A percentile compares a stretch with the other conserved stretches of the same genome.
Evolutionary conservation across 2,329 filamentous ascomycete species (phyloP).

Genomic region (Pseudogymnoascus sp.): DNA sequence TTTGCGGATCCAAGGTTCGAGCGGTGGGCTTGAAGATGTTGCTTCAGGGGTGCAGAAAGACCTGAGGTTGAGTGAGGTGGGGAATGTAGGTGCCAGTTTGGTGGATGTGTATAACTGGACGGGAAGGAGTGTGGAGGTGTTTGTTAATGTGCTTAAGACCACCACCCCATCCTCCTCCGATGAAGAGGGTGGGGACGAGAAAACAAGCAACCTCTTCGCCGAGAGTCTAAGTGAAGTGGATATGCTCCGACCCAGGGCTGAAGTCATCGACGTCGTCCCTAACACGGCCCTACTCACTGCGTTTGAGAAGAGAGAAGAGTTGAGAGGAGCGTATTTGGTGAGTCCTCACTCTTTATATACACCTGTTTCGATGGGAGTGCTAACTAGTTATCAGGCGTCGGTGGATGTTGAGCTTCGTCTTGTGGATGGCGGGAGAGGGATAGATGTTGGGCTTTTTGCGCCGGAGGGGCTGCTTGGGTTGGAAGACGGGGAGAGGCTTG

Average conservation of each 20-base stretch:
- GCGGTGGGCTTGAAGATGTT: slow-evolving; percentile 35
- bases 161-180: not conserved
- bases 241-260: not conserved
- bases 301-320: not conserved
- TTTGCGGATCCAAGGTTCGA: slow-evolving; percentile 43
- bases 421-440: slow-evolving; percentile 11
- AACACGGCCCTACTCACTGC: not conserved
- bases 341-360: not conserved
- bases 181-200: not conserved
- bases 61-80: slow-evolving; percentile 47
- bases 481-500: slow-evolving; percentile 18
- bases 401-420: slow-evolving; percentile 28
- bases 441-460: slow-evolving; percentile 28
- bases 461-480: slow-evolving; percentile 20
- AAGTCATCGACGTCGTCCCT: not conserved
- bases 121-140: slow-evolving; percentile 59
- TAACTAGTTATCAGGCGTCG: slow-evolving; percentile 20
- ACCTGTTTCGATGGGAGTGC: slow-evolving; percentile 11
- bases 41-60: slow-evolving; percentile 62
- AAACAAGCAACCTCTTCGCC: not conserved
- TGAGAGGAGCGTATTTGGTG: slow-evolving; percentile 11
- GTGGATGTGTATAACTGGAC: slow-evolving; percentile 72
- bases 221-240: not conserved
- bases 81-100: slow-evolving; percentile 53
- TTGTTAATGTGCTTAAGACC: slow-evolving; percentile 69